Evolutionary conservation across 352 stramenopile species (phyloP).

Genomic region (Globisporangium irregulare): DNA sequence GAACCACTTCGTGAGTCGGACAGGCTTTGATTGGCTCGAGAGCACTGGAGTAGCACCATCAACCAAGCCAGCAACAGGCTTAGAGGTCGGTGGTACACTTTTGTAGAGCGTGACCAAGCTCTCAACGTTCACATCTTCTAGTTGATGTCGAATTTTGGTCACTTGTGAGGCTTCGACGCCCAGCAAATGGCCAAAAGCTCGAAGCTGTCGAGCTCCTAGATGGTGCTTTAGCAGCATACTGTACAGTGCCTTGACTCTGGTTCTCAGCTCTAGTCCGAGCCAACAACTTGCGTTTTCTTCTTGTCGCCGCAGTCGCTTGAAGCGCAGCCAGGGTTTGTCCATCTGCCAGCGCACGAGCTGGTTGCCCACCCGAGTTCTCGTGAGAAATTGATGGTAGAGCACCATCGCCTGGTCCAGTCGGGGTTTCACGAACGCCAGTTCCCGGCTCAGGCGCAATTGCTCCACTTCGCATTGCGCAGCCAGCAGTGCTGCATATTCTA

Average conservation of each 20-base stretch:
- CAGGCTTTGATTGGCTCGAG: not conserved
- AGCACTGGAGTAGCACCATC: conserved; percentile 3
- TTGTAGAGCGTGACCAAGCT: not conserved
- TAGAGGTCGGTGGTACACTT: not conserved
- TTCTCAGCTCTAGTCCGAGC: not conserved
- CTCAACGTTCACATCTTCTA: not conserved
- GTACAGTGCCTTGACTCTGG: conserved; percentile 2
- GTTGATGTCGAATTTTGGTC: not conserved
- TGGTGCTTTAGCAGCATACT: not conserved
- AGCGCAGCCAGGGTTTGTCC: conserved; percentile 16
- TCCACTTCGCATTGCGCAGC: not conserved
- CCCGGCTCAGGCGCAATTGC: not conserved
- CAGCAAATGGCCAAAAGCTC: not conserved
- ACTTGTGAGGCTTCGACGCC: not conserved
- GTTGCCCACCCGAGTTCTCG: not conserved
- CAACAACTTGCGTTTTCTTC: conserved; percentile 5
- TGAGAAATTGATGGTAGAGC: conserved; percentile 11
- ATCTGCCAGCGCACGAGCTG: conserved; percentile 17
- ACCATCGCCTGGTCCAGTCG: conserved; percentile 4
- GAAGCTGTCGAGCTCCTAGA: not conserved
- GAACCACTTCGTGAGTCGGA: not conserved
- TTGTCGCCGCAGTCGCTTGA: conserved; percentile 6
- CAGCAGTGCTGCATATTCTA: conserved; percentile 8
- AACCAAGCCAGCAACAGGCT: not conserved
- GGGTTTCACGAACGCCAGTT: conserved; percentile 9